Evolutionary conservation across 2,329 filamentous ascomycete genomes (phyloP), one percentile per base, ranked within the genome.

Genomic region (Arthrobotrys pseudoclavata): DNA sequence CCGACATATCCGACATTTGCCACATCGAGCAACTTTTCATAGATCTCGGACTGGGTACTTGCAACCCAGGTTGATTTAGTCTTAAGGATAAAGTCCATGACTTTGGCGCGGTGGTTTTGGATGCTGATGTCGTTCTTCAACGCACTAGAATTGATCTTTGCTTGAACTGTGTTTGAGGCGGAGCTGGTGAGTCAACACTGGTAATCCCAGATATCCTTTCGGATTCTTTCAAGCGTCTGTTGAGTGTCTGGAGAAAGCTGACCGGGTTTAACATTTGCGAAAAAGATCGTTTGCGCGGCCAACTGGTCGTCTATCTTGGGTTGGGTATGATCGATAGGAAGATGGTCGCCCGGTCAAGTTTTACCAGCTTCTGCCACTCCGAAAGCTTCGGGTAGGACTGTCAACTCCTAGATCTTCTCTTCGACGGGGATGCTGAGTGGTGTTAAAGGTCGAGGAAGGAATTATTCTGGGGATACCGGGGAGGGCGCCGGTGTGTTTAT

Each of bases 181-280:
- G 50, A 53, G 26, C 50, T 53, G 15, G 50, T 53, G 24, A 53
- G 50, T 26, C 50, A 53, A 26, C 50, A 53, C 15, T 53, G 50
- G 50, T 53, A 53, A 7, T 53, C 24, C 50, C 50, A 53, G n/a
- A 53, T 31, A 31, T 53, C 15, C 26, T 31, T n/a, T 6, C 34
- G 50, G 15, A 53, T 18, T 53, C 18, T 26, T 26, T 53, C 50
- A 18, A 53, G 50, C 2, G 24, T 18, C 24, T 29, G 13, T 18
- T 53, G 50, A 5, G 26, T 10, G 5, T 10, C 26, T 3, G 50
- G 15, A 4, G 13, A 1, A 3, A 53, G 50, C 6, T 31, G 20
- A 4, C 50, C 50, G 13, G 50, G 50, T 15, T 18, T 29, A 15
- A 53, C 34, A 4, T 53, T 53, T 3, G 50, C 50, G 50, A 53